Evolutionary conservation across 2,329 filamentous ascomycete genomes (phyloP).

Genomic region (Penicillium sp.): DNA sequence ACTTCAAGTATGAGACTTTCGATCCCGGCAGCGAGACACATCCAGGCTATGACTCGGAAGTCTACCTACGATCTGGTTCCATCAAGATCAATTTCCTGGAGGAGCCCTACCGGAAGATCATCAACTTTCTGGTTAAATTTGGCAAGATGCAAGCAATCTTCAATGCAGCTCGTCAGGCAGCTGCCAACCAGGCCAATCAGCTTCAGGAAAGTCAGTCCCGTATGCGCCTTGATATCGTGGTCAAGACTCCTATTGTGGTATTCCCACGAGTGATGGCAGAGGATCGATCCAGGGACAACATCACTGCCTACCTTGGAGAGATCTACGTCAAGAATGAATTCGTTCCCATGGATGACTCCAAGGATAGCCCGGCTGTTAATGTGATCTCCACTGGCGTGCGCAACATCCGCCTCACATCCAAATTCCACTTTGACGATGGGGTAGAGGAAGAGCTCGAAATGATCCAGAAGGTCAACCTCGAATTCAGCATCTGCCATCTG

Average conservation of each 20-base stretch:
- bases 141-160: constrained; percentile 99
- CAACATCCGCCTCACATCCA: constrained; percentile 86
- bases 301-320: constrained; percentile 93
- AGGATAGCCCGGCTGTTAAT: constrained; percentile 75
- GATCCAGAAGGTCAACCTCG: constrained; percentile 94
- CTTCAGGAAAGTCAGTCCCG: constrained; percentile 87
- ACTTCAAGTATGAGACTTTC: constrained; percentile 97
- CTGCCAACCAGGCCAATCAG: constrained; percentile 89
- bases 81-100: constrained; percentile 97
- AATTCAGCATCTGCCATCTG: constrained; percentile 87
- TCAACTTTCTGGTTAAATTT: constrained; percentile 97
- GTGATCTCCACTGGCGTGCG: constrained; percentile 88
- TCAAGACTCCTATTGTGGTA: constrained; percentile 94
- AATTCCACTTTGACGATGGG: constrained; percentile 76
- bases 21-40: constrained; percentile 75
- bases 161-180: constrained; percentile 93
- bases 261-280: constrained; percentile 79
- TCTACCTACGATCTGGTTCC: constrained; percentile 87
- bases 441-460: constrained; percentile 85
- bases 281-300: constrained; percentile 72
- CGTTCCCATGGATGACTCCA: constrained; percentile 75
- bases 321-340: constrained; percentile 98
- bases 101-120: constrained; percentile 96
- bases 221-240: constrained; percentile 89
- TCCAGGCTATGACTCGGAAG: constrained; percentile 90